Percentiles rank a stretch among this genome's conserved stretches.
Evolutionary conservation across 441 rosid genomes (phyloP).

Genomic region (Dalechampia spathulata): DNA sequence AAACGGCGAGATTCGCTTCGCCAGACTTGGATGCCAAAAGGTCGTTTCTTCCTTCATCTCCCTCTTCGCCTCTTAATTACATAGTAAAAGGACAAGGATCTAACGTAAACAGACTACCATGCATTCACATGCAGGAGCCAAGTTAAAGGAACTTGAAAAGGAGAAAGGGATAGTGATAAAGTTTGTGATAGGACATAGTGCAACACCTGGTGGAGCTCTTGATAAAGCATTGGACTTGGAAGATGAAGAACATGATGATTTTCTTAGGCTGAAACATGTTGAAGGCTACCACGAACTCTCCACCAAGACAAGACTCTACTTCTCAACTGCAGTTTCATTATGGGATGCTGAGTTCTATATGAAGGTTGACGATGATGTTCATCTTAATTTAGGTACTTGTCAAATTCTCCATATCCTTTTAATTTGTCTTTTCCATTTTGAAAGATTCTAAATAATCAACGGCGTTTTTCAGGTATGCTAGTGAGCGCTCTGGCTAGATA

Average conservation of each 20-base stretch:
- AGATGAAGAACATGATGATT: constrained; percentile 54
- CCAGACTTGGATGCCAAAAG: constrained; percentile 77
- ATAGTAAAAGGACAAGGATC: too few relatives aligned
- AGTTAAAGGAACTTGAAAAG: constrained; percentile 58
- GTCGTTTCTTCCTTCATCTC: too few relatives aligned
- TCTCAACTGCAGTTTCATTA: constrained; percentile 60
- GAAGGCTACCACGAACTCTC: constrained; percentile 86
- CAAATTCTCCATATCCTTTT: too few relatives aligned
- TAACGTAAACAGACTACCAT: too few relatives aligned
- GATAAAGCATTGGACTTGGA: constrained; percentile 66
- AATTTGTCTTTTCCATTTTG: not conserved
- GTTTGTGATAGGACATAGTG: constrained; percentile 88
- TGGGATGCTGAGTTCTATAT: constrained; percentile 88
- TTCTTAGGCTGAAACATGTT: constrained; percentile 68
- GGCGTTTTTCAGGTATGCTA: constrained; percentile 37
- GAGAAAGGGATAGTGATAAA: constrained; percentile 77
- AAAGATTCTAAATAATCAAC: not conserved
- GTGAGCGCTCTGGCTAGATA: constrained; percentile 40
- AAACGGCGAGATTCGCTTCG: constrained; percentile 71
- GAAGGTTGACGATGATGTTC: constrained; percentile 88
- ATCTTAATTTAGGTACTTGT: constrained; percentile 54
- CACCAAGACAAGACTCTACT: constrained; percentile 69
- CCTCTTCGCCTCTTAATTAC: too few relatives aligned
- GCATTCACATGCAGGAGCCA: constrained; percentile 40
- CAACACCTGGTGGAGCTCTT: constrained; percentile 63